Conservation (phyloP, 2,329 filamentous ascomycete genomes). For the Chrysoporthe cubensis region DNA sequence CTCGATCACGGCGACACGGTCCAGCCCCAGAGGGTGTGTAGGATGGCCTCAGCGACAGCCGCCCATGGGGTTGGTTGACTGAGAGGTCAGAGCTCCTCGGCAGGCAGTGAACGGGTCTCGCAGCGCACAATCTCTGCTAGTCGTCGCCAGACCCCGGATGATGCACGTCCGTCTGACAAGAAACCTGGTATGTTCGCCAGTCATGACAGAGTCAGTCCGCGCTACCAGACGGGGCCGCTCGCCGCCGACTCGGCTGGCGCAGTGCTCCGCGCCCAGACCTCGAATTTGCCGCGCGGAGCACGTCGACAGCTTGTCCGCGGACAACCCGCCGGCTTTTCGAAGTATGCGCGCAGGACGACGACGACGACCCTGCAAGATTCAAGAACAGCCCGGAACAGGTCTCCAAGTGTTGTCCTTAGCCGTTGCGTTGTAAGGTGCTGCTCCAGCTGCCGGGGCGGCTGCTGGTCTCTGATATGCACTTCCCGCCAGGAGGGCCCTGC, state of each 20-base stretch:
- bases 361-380: neutral
- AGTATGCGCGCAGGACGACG: too few species aligned
- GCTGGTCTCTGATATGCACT: neutral
- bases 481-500: neutral
- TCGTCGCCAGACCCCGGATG: neutral
- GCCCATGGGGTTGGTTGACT: too few species aligned
- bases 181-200: neutral
- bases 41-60: neutral
- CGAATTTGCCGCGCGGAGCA: neutral
- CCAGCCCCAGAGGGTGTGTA: too few species aligned
- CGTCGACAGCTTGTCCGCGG: neutral
- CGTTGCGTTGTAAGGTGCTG: neutral
- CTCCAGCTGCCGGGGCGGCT: neutral
- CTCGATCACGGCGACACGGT: neutral
- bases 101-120: neutral
- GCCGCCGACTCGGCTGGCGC: neutral
- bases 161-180: constrained; percentile 2
- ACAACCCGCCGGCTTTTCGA: too few species aligned
- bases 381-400: neutral
- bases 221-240: neutral
- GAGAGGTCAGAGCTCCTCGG: neutral
- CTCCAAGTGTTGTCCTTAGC: neutral
- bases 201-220: neutral
- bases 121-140: neutral
- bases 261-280: neutral